Evolutionary conservation across 73 alveolate species (phyloP).

Genomic region (Stentor coeruleus): DNA sequence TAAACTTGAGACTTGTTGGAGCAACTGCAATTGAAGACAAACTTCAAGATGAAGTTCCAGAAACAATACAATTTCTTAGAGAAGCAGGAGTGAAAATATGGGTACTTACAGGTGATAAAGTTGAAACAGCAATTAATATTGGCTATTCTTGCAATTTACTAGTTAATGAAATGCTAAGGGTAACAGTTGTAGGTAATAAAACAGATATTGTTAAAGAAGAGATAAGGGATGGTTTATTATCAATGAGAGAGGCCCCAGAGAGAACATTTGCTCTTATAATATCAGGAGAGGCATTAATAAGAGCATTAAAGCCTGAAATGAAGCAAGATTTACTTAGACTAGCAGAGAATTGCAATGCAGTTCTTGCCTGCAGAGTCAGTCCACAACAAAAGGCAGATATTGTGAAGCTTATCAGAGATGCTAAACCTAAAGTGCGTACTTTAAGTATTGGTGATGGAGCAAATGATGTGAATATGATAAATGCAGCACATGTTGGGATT

Average conservation of each 20-base stretch:
- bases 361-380: conserved; percentile 90
- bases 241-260: conserved; percentile 46
- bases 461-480: conserved; percentile 97
- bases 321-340: conserved; percentile 50
- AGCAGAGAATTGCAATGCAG: conserved; percentile 66
- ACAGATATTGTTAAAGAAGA: conserved; percentile 26
- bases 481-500: conserved; percentile 67
- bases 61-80: conserved; percentile 64
- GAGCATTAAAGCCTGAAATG: conserved; percentile 50
- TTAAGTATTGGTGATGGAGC: conserved; percentile 99
- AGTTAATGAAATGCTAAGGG: conserved; percentile 26
- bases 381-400: conserved; percentile 92
- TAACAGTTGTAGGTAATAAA: neutral
- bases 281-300: conserved; percentile 78
- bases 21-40: conserved; percentile 97
- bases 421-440: conserved; percentile 68
- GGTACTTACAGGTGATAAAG: conserved; percentile 88
- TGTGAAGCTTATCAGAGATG: conserved; percentile 64
- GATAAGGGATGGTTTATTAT: conserved; percentile 40
- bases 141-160: conserved; percentile 79
- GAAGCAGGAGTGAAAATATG: conserved; percentile 90
- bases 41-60: conserved; percentile 85
- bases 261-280: conserved; percentile 66
- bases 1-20: conserved; percentile 74
- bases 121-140: conserved; percentile 83